These are phyloP conservation scores for Mycocalia duriaeana DNA, from an alignment of 1,284 basidiomycete species.

Conservation along the genomic window DNA sequence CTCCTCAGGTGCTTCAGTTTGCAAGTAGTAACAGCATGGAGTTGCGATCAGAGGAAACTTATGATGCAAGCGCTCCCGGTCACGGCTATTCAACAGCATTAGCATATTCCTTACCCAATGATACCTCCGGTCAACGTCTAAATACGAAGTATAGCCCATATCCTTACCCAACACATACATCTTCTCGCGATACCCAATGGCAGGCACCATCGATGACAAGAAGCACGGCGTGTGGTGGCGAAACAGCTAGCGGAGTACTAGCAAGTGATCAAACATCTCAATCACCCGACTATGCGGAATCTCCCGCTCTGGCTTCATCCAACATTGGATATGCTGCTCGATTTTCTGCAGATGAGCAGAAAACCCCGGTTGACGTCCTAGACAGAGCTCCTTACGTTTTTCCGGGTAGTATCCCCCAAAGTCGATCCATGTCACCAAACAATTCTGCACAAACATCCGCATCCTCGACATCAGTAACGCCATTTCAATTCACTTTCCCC, in stretches of 20 bases:
- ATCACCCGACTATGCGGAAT: slow-evolving; percentile 51
- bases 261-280: slow-evolving; percentile 41
- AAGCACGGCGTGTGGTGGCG: slow-evolving; percentile 38
- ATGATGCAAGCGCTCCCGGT: slow-evolving; percentile 27
- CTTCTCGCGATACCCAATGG: slow-evolving; percentile 53
- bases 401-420: slow-evolving; percentile 35
- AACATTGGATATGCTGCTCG: slow-evolving; percentile 51
- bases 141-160: slow-evolving; percentile 54
- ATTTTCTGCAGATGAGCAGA: slow-evolving; percentile 58
- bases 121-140: no score
- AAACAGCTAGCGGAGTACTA: slow-evolving; percentile 33
- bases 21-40: slow-evolving; percentile 36
- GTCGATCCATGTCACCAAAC: slow-evolving; percentile 68
- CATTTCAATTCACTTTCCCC: slow-evolving; percentile 65
- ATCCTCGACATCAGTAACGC: slow-evolving; percentile 57
- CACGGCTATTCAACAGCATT: slow-evolving; percentile 42
- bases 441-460: slow-evolving; percentile 63
- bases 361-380: slow-evolving; percentile 39
- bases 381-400: slow-evolving; percentile 62
- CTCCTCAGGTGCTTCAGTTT: slow-evolving; percentile 34
- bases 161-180: slow-evolving; percentile 43
- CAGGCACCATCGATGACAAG: slow-evolving; percentile 34
- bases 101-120: slow-evolving; percentile 38
- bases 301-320: slow-evolving; percentile 53
- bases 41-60: slow-evolving; percentile 38